Evolutionary conservation across 1,284 basidiomycete genomes (phyloP), one percentile per base, ranked within the genome.

Genomic region (Schizophyllum commune): DNA sequence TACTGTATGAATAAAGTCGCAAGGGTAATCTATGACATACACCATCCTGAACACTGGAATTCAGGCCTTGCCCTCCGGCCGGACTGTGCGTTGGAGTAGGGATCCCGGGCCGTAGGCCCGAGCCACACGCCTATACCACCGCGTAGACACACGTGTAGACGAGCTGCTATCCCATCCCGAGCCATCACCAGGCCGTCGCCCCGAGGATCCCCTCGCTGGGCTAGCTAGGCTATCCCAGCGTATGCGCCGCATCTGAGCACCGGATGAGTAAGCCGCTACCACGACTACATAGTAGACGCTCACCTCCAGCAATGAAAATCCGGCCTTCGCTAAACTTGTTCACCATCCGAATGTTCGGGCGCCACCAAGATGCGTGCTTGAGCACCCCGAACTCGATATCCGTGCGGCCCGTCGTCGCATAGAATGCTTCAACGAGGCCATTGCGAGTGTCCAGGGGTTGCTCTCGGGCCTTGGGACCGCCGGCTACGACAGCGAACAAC

Each of bases 31-130:
- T n/a, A n/a, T n/a, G 53, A 55, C 53, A 15, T 15, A 55, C 53
- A 5, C 75, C 67, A 63, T 80, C 77, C 62, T 78, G 76, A 9
- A 78, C 67, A 22, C 71, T 64, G 0, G 73, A 68, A 56, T 79
- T 80, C 33, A 78, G 63, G 11, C 77, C 65, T 54, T 68, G 68
- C 8, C 66, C 68, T 6, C 71, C 71, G 9, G 67, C 66, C 2
- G 69, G 67, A 55, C 65, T 68, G 57, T 73, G 71, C 15, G n/a
- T n/a, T 27, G 27, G 27, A 27, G 27, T 27, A 27, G 27, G 27
- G 27, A 27, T 27, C 27, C 27, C 27, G 5, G 27, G 27, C 27
- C 27, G 27, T 27, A 27, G 27, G 27, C 27, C 27, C 27, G 27
- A 27, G 3, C 27, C 27, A 27, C 27, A 27, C 27, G 5, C 27